Evolutionary conservation across 179 eudicot genomes (phyloP).

Genomic region (Vitellaria paradoxa): DNA sequence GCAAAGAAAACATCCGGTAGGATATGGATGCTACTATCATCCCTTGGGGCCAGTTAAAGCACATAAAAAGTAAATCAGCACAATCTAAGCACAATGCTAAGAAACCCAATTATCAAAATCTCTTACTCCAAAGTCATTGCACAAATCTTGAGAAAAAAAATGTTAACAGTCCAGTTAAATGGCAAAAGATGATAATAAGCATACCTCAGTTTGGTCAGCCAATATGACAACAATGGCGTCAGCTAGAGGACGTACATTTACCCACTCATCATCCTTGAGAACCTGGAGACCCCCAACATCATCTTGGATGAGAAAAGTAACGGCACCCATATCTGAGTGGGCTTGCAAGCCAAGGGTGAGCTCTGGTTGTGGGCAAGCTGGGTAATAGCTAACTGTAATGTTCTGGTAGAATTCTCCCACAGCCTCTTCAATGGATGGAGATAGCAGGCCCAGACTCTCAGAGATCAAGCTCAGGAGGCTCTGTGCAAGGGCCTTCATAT

Average conservation of each 20-base stretch:
- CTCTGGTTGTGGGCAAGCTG: constrained; percentile 95
- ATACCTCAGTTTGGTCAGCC: constrained; percentile 98
- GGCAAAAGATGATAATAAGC: constrained; percentile 8
- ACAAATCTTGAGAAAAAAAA: neutral
- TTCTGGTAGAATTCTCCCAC: constrained; percentile 92
- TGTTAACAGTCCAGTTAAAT: neutral
- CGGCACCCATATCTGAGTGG: constrained; percentile 90
- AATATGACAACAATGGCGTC: constrained; percentile 82
- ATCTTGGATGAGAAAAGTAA: constrained; percentile 89
- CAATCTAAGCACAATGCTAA: neutral
- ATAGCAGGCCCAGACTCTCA: constrained; percentile 54
- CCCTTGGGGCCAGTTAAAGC: neutral
- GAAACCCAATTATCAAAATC: neutral
- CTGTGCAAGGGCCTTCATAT: constrained; percentile 66
- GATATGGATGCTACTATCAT: neutral
- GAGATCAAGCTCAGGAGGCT: constrained; percentile 62
- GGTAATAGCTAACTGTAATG: constrained; percentile 89
- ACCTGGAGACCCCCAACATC: constrained; percentile 92
- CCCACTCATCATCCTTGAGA: constrained; percentile 80
- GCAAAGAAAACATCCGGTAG: neutral
- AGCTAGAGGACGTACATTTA: constrained; percentile 63
- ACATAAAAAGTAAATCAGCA: neutral
- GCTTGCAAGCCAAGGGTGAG: constrained; percentile 92
- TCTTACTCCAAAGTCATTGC: neutral
- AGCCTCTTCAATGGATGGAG: constrained; percentile 62